A percentile compares a stretch with the other conserved stretches of the same genome.
phyloP scores from a whole-genome alignment of 2,329 filamentous ascomycete genomes.

The Microcyclosporella mali region DNA sequence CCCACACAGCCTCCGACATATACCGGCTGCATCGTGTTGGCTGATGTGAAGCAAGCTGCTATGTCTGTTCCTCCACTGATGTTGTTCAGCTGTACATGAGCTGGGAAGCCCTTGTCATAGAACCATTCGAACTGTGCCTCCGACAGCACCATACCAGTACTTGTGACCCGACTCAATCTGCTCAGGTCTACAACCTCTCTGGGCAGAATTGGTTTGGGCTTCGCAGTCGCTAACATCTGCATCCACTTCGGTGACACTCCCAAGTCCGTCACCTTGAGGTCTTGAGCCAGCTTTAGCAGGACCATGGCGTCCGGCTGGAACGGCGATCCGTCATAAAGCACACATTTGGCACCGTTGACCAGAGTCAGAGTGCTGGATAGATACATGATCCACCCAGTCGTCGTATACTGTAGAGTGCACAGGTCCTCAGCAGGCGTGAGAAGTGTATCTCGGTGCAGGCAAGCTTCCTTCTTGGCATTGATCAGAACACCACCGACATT shows the following conservation, averaged over 20 bases:
- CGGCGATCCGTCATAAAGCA: slow-evolving; percentile 80
- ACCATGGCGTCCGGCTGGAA: slow-evolving; percentile 62
- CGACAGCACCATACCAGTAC: slow-evolving; percentile 76
- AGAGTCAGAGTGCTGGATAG: slow-evolving; percentile 55
- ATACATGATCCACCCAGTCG: slow-evolving; percentile 87
- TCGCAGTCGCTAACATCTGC: slow-evolving; percentile 61
- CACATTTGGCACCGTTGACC: slow-evolving; percentile 52
- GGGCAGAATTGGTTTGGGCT: slow-evolving; percentile 48
- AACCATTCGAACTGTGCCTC: slow-evolving; percentile 75
- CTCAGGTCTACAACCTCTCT: slow-evolving; percentile 58
- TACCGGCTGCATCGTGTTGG: slow-evolving; percentile 65
- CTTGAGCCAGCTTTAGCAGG: slow-evolving; percentile 57
- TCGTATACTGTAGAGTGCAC: slow-evolving; percentile 54
- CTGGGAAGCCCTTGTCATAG: slow-evolving; percentile 65
- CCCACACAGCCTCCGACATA: slow-evolving; percentile 54
- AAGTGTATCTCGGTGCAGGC: slow-evolving; percentile 45
- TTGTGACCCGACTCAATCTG: slow-evolving; percentile 55
- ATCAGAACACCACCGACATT: slow-evolving; percentile 60
- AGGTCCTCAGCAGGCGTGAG: slow-evolving; percentile 27
- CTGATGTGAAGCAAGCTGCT: slow-evolving; percentile 56
- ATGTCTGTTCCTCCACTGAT: slow-evolving; percentile 75
- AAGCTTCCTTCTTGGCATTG: slow-evolving; percentile 55
- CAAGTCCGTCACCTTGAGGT: slow-evolving; percentile 63
- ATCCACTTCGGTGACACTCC: slow-evolving; percentile 74
- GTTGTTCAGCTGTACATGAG: slow-evolving; percentile 61